Percentiles rank a stretch among this genome's conserved stretches.
These are phyloP conservation scores for Lasiodiplodia sp. DNA, from an alignment of 2,329 filamentous ascomycete species.

Conservation along the genomic window DNA sequence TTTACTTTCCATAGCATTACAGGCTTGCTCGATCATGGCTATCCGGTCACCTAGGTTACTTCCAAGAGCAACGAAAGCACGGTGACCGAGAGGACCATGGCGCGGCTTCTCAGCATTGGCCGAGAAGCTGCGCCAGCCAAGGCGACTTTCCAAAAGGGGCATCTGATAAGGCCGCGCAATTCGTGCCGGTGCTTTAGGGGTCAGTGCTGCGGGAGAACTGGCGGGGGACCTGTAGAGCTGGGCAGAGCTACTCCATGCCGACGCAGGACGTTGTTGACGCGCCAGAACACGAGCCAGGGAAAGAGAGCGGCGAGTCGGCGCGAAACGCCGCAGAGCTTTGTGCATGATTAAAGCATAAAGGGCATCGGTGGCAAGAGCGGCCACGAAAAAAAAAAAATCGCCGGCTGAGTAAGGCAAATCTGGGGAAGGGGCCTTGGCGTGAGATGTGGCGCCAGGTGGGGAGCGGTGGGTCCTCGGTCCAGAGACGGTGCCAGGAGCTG, in stretches of 20 bases:
- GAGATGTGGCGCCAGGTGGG: slow-evolving; percentile 14
- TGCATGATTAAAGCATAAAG: slow-evolving; percentile 1
- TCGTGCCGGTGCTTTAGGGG: background rate
- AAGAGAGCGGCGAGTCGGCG: background rate
- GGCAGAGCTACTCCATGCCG: background rate
- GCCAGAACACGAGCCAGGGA: background rate
- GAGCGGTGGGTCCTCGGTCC: background rate
- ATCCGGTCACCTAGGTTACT: slow-evolving; percentile 92
- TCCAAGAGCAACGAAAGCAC: slow-evolving; percentile 86
- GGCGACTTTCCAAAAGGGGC: background rate
- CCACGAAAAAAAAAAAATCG: slow-evolving; percentile 13
- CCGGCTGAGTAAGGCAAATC: slow-evolving; percentile 15
- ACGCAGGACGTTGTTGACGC: background rate
- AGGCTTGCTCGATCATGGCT: slow-evolving; percentile 83
- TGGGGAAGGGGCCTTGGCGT: slow-evolving; percentile 20
- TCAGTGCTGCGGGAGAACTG: slow-evolving; percentile 5
- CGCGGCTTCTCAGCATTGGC: background rate
- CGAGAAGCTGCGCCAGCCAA: background rate
- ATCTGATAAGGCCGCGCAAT: slow-evolving; percentile 5
- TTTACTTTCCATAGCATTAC: slow-evolving; percentile 72
- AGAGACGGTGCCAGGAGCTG: background rate
- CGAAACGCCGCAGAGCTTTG: background rate
- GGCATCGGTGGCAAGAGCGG: background rate
- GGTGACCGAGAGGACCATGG: slow-evolving; percentile 6
- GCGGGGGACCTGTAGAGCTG: background rate